Conservation (phyloP, 352 stramenopile genomes). For the Pythium guiyangense region DNA sequence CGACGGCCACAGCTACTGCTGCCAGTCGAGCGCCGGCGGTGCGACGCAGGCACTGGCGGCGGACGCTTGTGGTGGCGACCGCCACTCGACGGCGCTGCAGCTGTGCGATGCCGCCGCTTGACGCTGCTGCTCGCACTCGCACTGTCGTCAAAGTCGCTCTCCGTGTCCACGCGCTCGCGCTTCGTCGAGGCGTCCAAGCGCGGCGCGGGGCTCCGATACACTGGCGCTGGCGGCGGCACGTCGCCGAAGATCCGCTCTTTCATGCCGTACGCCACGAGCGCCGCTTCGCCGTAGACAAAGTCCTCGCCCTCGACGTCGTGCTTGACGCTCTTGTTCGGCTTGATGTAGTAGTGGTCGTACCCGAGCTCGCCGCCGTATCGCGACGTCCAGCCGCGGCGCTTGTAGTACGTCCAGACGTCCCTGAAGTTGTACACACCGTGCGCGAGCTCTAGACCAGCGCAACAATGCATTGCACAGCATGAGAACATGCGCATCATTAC, state of each 20-base stretch:
- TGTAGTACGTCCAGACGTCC: constrained; percentile 34
- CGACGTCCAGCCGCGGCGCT: constrained; percentile 17
- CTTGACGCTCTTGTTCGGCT: constrained; percentile 23
- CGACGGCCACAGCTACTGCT: not conserved
- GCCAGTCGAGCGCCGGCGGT: not conserved
- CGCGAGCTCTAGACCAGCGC: constrained; percentile 19
- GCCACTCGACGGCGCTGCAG: too few species aligned
- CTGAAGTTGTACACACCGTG: constrained; percentile 40
- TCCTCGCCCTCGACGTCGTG: constrained; percentile 26
- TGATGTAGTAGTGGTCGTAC: constrained; percentile 46
- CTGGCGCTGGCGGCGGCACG: constrained; percentile 5
- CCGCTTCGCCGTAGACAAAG: constrained; percentile 36
- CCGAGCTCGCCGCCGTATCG: constrained; percentile 18
- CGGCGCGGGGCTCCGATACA: not conserved
- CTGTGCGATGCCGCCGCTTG: not conserved
- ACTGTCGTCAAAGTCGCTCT: constrained; percentile 5
- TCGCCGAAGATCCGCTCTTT: constrained; percentile 28
- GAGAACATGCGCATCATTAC: not conserved
- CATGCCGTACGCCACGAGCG: constrained; percentile 27
- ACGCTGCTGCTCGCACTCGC: constrained; percentile 11
- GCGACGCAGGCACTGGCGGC: too few species aligned
- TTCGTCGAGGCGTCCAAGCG: not conserved
- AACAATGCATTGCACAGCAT: not conserved
- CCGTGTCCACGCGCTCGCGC: constrained; percentile 19
- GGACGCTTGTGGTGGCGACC: not conserved